These are phyloP conservation scores for Didymella pomorum DNA, from an alignment of 2,329 filamentous ascomycete species.

Conservation along the genomic window DNA sequence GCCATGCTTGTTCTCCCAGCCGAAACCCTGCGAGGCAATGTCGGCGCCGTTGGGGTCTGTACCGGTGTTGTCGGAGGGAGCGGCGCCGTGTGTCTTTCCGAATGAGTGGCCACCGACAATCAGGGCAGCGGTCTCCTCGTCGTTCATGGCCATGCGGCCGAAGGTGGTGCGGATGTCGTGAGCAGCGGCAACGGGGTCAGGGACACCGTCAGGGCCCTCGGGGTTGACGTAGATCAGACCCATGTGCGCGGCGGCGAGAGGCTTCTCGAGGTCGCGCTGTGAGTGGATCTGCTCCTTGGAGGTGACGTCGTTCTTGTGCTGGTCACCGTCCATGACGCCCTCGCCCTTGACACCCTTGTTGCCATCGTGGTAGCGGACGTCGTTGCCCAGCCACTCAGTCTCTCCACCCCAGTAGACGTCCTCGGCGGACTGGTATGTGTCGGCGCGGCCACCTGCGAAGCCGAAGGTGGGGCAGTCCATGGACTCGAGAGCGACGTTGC, in stretches of 20 bases:
- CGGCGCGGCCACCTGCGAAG: slow-evolving; percentile 74
- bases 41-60: slow-evolving; percentile 71
- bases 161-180: slow-evolving; percentile 78
- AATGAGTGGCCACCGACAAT: slow-evolving; percentile 82
- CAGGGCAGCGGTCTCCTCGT: slow-evolving; percentile 80
- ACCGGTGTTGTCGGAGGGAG: slow-evolving; percentile 68
- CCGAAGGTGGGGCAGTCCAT: slow-evolving; percentile 79
- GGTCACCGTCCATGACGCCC: slow-evolving; percentile 50
- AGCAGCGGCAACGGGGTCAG: slow-evolving; percentile 73
- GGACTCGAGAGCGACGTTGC: slow-evolving; percentile 78
- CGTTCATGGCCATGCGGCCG: slow-evolving; percentile 82
- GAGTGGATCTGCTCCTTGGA: slow-evolving; percentile 54
- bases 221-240: slow-evolving; percentile 86
- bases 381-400: slow-evolving; percentile 77
- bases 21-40: slow-evolving; percentile 73
- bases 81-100: slow-evolving; percentile 83
- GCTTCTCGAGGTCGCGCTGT: slow-evolving; percentile 69
- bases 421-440: slow-evolving; percentile 79
- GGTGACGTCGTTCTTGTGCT: slow-evolving; percentile 38
- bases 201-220: slow-evolving; percentile 74
- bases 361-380: slow-evolving; percentile 69
- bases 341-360: slow-evolving; percentile 55
- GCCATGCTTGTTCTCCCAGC: slow-evolving; percentile 72
- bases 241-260: slow-evolving; percentile 74
- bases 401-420: slow-evolving; percentile 80